These are phyloP conservation scores for Neopestalotiopsis rosae DNA, from an alignment of 2,329 filamentous ascomycete species.

Conservation along the genomic window DNA sequence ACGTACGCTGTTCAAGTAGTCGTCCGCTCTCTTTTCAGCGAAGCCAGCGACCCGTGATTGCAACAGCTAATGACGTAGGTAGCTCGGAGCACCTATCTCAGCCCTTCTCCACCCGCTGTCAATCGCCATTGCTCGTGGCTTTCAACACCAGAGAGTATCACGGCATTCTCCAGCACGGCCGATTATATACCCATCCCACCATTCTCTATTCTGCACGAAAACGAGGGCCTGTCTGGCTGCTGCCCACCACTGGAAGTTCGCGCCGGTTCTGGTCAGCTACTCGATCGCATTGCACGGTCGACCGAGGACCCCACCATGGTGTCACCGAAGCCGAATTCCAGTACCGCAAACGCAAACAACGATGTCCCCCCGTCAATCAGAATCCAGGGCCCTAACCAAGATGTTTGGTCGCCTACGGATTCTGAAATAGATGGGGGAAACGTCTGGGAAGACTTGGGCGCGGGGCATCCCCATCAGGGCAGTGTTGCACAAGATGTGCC, in stretches of 20 bases:
- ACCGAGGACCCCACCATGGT: slow-evolving; percentile 43
- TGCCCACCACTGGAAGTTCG: not conserved
- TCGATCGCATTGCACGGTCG: not conserved
- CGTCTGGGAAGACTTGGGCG: slow-evolving; percentile 32
- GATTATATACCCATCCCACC: not conserved
- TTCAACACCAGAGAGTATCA: not conserved
- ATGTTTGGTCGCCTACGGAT: slow-evolving; percentile 38
- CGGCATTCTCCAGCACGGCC: not conserved
- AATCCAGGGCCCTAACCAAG: slow-evolving; percentile 35
- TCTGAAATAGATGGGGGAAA: slow-evolving; percentile 37
- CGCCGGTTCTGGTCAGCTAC: not conserved
- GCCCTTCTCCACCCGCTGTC: not conserved
- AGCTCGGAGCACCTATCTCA: not conserved
- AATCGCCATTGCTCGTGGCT: not conserved
- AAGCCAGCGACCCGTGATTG: not conserved
- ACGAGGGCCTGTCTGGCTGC: not conserved
- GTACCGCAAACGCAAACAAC: slow-evolving; percentile 32
- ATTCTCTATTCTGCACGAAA: not conserved
- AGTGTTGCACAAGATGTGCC: slow-evolving; percentile 33
- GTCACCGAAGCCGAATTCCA: slow-evolving; percentile 44
- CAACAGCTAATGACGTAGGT: not conserved
- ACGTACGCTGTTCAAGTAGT: not conserved
- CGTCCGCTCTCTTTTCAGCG: not conserved
- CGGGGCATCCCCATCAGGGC: slow-evolving; percentile 24
- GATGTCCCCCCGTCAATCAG: slow-evolving; percentile 28